Evolutionary conservation across 495 filamentous ascomycete species (phyloP), one percentile per base, ranked within the genome.

Genomic region (Hypoxylon perforatum): DNA sequence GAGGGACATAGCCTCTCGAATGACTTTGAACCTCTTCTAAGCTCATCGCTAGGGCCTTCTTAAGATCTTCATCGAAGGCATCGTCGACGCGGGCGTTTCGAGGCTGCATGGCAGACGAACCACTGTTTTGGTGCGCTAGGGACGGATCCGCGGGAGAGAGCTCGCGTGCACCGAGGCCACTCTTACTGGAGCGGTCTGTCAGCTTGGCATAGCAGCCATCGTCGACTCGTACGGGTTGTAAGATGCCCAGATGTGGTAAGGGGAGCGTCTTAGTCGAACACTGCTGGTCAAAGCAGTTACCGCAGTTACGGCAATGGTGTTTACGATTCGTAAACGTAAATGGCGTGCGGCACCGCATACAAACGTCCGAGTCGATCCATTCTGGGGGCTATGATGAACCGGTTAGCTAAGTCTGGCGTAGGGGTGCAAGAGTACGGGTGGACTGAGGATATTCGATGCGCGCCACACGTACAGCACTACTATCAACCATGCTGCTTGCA

Each of bases 261-360:
- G 95, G 91, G 39, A 97, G 82, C 8, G 85, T 86, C 77, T 98
- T 98, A 80, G 88, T 89, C 15, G 93, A 97, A 69, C 95, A 99
- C 68, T 93, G 87, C 54, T 91, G 91, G 71, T 96, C 94, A 74
- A 98, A 99, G 54, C 96, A 95, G 74, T 94, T 97, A 19, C 95
- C 95, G 70, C 95, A 99, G 72, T 99, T 99, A 44, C 95, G 87
- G 70, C 95, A 99, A 76, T 99, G 95, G 70, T 99, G 95, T 69
- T 97, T 99, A 70, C 95, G 87, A 75, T 99, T 99, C 59, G 93
- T 98, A 73, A 98, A 98, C 33, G 92, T 97, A 72, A 99, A 99
- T 5, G 93, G 76, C 19, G 94, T 97, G 59, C 95, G 87, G 71
- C 95, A 99, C 75, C 95, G 88, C 95, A 99, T 97, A 72, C 95